These are phyloP conservation scores for Cucumis variabilis DNA, from an alignment of 331 rosid genomes.

Conservation along the genomic window DNA sequence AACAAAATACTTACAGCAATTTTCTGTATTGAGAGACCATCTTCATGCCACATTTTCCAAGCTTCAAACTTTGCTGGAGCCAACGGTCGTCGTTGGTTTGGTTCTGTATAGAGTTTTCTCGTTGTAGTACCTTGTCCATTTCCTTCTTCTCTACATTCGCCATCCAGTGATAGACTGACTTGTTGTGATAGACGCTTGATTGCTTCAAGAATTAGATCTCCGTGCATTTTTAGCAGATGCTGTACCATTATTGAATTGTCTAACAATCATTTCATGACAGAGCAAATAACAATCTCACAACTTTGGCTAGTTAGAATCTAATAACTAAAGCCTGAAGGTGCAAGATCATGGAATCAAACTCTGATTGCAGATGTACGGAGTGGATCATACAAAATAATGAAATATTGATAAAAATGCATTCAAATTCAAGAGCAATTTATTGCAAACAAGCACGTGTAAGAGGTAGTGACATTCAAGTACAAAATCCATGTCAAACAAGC, in stretches of 20 bases:
- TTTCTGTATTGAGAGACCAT: constrained; percentile 65
- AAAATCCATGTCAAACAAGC: background rate
- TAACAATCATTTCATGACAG: background rate
- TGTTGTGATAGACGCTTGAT: constrained; percentile 55
- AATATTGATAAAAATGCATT: background rate
- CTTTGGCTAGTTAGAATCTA: background rate
- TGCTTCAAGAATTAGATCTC: constrained; percentile 70
- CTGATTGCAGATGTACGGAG: background rate
- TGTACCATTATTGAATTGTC: constrained; percentile 43
- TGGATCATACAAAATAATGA: background rate
- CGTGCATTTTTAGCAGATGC: constrained; percentile 76
- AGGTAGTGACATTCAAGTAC: background rate
- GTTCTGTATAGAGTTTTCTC: constrained; percentile 49
- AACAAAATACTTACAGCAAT: constrained; percentile 67
- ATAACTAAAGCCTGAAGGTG: background rate
- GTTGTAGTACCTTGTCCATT: constrained; percentile 50
- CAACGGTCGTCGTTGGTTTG: constrained; percentile 52
- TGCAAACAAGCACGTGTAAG: background rate
- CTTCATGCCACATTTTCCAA: constrained; percentile 90
- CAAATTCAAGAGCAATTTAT: background rate
- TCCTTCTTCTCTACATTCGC: constrained; percentile 41
- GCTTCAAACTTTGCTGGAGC: constrained; percentile 73
- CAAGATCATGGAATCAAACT: background rate
- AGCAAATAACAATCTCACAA: background rate
- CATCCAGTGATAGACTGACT: constrained; percentile 69